Evolutionary conservation across 169 alveolate genomes (phyloP).

Genomic region (Perkinsus olseni): DNA sequence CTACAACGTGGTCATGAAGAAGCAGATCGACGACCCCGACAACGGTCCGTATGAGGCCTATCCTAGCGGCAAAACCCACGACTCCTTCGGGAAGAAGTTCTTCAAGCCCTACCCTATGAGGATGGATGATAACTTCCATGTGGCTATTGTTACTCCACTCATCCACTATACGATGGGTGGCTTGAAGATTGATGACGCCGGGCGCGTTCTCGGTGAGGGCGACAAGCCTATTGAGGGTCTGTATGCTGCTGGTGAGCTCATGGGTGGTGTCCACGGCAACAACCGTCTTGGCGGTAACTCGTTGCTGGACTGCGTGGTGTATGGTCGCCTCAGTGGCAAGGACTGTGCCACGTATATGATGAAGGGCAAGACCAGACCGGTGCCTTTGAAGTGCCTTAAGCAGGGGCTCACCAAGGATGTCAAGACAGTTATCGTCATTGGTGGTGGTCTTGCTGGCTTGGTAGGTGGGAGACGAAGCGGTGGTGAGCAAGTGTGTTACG

Average conservation of each 20-base stretch:
- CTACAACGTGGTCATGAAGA: constrained; percentile 27
- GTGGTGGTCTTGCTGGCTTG: constrained; percentile 23
- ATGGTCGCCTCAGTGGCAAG: constrained; percentile 44
- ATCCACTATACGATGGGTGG: constrained; percentile 33
- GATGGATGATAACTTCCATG: constrained; percentile 24
- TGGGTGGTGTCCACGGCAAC: constrained; percentile 53
- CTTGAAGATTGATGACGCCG: background rate
- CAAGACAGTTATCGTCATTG: background rate
- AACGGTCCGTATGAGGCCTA: constrained; percentile 9
- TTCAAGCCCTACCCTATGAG: background rate
- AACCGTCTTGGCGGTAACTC: constrained; percentile 45
- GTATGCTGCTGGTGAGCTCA: constrained; percentile 46
- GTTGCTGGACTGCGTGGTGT: constrained; percentile 46
- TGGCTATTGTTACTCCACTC: constrained; percentile 47
- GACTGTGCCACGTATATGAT: constrained; percentile 16
- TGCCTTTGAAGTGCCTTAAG: background rate
- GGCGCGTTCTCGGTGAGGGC: constrained; percentile 24
- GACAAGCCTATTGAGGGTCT: constrained; percentile 40
- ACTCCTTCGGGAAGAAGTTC: constrained; percentile 13
- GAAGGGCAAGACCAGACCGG: background rate
- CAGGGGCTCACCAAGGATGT: background rate
- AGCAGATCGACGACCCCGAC: constrained; percentile 17
- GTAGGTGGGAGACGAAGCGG: too few relatives aligned
- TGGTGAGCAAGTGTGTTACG: too few relatives aligned
- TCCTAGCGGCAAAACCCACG: constrained; percentile 10